Base-by-base conservation (phyloP, 73 alveolate species). In the Strombidium stylifer region DNA sequence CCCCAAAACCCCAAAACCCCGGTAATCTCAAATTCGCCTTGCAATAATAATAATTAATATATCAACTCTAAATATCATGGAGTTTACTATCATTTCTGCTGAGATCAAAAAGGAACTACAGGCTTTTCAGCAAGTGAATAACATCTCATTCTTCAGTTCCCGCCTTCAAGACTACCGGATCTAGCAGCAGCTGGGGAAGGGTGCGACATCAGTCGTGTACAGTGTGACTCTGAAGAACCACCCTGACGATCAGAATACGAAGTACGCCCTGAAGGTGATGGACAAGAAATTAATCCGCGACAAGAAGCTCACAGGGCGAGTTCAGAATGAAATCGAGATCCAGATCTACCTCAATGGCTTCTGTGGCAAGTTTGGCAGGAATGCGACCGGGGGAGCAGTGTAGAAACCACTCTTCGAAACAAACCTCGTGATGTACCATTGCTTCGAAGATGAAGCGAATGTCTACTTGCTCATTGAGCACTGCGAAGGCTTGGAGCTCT, bases 391-490 rank as follows among this genome's bases (percentile, higher is more conserved):
- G n/a, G n/a, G n/a, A n/a, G n/a, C n/a, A n/a, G 84, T 53, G 31
- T 92, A 85, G 60, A 68, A 69, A 1, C 82, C 79, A 24, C 65
- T 86, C 14, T 90, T 86, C 16, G 76, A 68, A n/a, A n/a, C n/a
- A n/a, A n/a, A n/a, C n/a, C n/a, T n/a, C n/a, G n/a, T n/a, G 0
- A 69, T 86, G 51, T 66, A 81, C 23, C 53, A 51, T 1, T 57
- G 34, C 47, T 80, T 80, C 41, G 84, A 59, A 39, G 91, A 80
- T 28, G 41, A 69, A 8, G 81, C 69, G 19, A 80, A 80, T 51
- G 39, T 49, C 6, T 91, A 91, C 68, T 25, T 92, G 11, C 52
- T 92, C 35, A 62, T 92, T 5, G 95, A 87, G 77, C 50, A 84
- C 53, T 87, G 94, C 73, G 74, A 60, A 34, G 50, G 74, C 14